Conservation (phyloP, 768 basidiomycete species). For the Pleurotus citrinopileatus region DNA sequence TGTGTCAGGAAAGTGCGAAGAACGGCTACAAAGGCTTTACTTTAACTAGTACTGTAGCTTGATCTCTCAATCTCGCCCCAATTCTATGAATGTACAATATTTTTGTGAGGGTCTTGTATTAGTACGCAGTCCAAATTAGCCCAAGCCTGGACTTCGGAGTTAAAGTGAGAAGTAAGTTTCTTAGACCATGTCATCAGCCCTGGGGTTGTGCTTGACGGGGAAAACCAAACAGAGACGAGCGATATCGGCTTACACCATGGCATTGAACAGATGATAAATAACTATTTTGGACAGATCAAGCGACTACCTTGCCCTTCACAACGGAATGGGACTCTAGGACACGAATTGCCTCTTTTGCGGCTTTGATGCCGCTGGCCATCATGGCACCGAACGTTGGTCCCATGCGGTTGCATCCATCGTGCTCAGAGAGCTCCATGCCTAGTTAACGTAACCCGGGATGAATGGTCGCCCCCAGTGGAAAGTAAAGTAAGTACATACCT, state of each 20-base stretch:
- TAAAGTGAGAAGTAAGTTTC: no score
- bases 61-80: neutral
- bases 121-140: no score
- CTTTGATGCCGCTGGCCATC: constrained; percentile 75
- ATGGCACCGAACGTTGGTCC: constrained; percentile 79
- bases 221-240: no score
- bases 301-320: constrained; percentile 54
- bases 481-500: constrained; percentile 37
- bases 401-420: constrained; percentile 78
- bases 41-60: neutral
- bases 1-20: constrained; percentile 10
- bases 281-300: no score
- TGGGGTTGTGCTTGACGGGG: no score
- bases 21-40: constrained; percentile 11
- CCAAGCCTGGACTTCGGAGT: no score
- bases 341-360: constrained; percentile 61
- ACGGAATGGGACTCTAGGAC: constrained; percentile 47
- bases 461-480: neutral
- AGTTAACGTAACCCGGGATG: constrained; percentile 12
- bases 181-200: no score
- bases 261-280: no score
- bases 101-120: no score
- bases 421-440: constrained; percentile 84
- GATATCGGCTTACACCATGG: no score
- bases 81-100: neutral